Evolutionary conservation across 2,329 filamentous ascomycete genomes (phyloP), one percentile per base, ranked within the genome.

Genomic region (Neurospora sp.): DNA sequence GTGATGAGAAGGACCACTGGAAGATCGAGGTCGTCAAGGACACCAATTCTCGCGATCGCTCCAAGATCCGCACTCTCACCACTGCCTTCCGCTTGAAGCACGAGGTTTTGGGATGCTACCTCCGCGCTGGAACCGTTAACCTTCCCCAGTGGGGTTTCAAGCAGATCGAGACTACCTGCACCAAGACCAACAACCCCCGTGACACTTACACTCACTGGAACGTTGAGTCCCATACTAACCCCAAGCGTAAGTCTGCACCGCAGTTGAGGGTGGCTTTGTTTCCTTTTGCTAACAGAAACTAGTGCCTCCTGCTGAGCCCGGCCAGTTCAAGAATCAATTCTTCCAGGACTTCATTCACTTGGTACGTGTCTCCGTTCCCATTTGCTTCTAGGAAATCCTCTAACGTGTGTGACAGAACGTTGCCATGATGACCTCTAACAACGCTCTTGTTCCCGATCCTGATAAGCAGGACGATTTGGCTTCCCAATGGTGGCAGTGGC

Each of bases 351-450:
- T 99, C 77, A 90, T 99, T 73, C 96, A 99, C 80, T 84, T 77
- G 66, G 75, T 76, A 74, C 38, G 75, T 68, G 11, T 12, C 38
- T 36, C 68, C 23, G 36, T n/a, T 12, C n/a, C 8, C 15, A 5
- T 23, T 33, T 23, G 41, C 17, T 15, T n/a, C 37, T 36, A 19
- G 71, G 71, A 69, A 72, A 67, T 11, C 8, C 28, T 8, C 12
- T 69, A 75, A 69, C 62, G 40, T 33, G 33, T 37, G n/a, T 17
- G 17, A 23, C 43, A 70, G 75, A 99, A 99, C 79, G 96, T 99
- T 72, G 96, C 96, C 73, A 99, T 99, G 96, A 97, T 98, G 95
- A 99, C 96, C 3, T 98, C 96, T 46, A 99, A 99, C 86, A 99
- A 99, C 78, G 96, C 96, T 33, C 88, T 99, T 66, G 93, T 99